Base-by-base conservation (phyloP, 1,284 basidiomycete genomes). In the Rhodotorula glutinis region DNA sequence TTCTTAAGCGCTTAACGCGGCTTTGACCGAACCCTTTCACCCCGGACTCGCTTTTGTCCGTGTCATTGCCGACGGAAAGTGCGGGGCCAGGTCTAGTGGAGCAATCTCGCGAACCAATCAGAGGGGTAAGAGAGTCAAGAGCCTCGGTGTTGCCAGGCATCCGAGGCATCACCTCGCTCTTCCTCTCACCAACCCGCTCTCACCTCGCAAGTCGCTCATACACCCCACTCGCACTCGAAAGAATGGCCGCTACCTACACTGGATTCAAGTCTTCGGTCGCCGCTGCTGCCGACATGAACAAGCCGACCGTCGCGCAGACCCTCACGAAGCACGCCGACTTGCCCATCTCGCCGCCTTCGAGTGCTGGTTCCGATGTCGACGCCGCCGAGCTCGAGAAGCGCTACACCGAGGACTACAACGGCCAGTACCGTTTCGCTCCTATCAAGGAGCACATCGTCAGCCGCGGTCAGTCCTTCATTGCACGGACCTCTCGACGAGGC, bases 401-500 rank as follows among this genome's bases (percentile, higher is more conserved):
- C 56, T 44, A 16, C 41, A 47, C 56, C 47, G 66, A 62, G 13
- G 80, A 86, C 76, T 86, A 85, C 67, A 78, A 83, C 41, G 86
- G 86, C 52, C 78, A 83, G 66, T 89, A 88, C 79, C 46, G 38
- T 44, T 64, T 58, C 14, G 62, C 54, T 10, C 60, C 53, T 7
- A 43, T 53, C 57, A 49, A 44, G 76, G 89, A 90, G 79, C 85
- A 87, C 8, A 84, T 89, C 73, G 88, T 90, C 8, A 86, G 87
- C 40, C 82, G 88, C 51, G 88, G 57, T 58, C n/a, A 7, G 47
- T 49, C 0, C 4, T 13, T 14, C 16, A 23, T n/a, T 3, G 16
- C 17, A 4, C n/a, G 49, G 1, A 16, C 16, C 25, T 11, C 25
- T 29, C 49, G 49, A 13, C 25, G 10, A 16, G 11, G 16, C 25